Percentiles rank a stretch among this genome's conserved stretches.
phyloP scores from a whole-genome alignment of 2,329 filamentous ascomycete genomes.

The Colletotrichum lini region DNA sequence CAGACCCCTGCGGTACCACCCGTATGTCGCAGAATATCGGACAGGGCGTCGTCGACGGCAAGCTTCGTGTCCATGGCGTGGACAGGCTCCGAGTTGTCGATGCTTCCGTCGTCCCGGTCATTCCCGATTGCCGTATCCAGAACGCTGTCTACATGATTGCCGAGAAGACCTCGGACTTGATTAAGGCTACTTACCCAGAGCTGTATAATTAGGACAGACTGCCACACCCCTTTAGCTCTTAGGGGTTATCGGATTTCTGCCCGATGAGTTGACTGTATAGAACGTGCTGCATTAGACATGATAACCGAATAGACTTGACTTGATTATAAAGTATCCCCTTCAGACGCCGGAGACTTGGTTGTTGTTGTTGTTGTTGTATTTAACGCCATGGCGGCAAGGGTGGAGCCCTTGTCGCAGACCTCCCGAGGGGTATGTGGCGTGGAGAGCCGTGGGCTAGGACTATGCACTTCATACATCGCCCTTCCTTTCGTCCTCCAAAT shows the following conservation, averaged over 20 bases:
- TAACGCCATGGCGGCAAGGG: no score
- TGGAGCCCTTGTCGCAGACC: no score
- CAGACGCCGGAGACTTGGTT: no score
- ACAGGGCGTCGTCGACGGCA: constrained; percentile 66
- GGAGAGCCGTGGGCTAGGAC: no score
- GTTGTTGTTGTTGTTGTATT: no score
- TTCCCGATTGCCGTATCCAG: constrained; percentile 70
- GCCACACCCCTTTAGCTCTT: neutral
- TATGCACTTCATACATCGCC: no score
- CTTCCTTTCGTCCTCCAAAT: no score
- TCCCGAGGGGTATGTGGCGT: no score
- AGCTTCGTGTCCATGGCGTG: constrained; percentile 67
- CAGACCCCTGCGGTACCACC: constrained; percentile 68
- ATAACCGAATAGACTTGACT: no score
- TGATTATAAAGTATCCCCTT: no score
- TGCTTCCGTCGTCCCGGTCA: constrained; percentile 69
- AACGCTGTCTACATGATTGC: constrained; percentile 73
- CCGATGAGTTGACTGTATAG: neutral
- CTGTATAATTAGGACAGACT: constrained; percentile 46
- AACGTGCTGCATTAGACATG: no score
- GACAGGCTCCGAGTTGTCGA: constrained; percentile 68
- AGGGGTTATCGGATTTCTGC: neutral
- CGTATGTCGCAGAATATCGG: constrained; percentile 66
- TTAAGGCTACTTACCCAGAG: constrained; percentile 38
- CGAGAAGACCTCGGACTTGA: constrained; percentile 60